Evolutionary conservation across 164 flowering plant species (phyloP), one percentile per base, ranked within the genome.

Genomic region (Paratinospora sagittata): DNA sequence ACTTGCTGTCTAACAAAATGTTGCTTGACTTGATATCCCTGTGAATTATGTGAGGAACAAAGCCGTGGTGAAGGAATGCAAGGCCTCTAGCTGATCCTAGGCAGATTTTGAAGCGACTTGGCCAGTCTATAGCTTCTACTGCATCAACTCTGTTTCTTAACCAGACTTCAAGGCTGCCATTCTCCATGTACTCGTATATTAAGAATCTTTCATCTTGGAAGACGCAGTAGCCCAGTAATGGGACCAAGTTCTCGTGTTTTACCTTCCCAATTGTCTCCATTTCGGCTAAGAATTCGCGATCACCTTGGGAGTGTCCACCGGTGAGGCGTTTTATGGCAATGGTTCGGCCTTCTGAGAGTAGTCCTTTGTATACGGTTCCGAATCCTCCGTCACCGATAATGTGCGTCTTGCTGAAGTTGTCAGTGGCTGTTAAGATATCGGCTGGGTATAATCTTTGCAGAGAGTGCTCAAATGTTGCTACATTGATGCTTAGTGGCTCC

Each of bases 161-260:
- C 90, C 90, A 85, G n/a, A 83, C 75, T 45, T 88, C 92, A 41
- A 88, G 87, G 82, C 92, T 88, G 23, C 92, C 90, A 68, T 84
- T 84, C 77, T 84, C 85, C 92, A 86, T 88, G 73, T 84, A 88
- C 57, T 88, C 90, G 27, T 88, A 88, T 58, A 85, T 75, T 64
- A 85, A 69, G 65, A 85, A 80, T 72, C 87, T 81, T 72, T 88
- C 90, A 17, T 88, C 89, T 8, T 75, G 78, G 62, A 71, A 83
- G 30, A 81, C 86, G 47, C 90, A 88, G 64, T 88, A 88, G 0
- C 92, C 92, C 21, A 84, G 82, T 55, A 88, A 41, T 6, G 85
- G 82, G 14, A 84, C 89, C 69, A 87, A 70, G 78, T 88, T 85
- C 70, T 77, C 81, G 62, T 88, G 90, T 60, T 81, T 85, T 43